Evolutionary conservation across 805 yeast species (phyloP).

Genomic region (Candida lessepsii): DNA sequence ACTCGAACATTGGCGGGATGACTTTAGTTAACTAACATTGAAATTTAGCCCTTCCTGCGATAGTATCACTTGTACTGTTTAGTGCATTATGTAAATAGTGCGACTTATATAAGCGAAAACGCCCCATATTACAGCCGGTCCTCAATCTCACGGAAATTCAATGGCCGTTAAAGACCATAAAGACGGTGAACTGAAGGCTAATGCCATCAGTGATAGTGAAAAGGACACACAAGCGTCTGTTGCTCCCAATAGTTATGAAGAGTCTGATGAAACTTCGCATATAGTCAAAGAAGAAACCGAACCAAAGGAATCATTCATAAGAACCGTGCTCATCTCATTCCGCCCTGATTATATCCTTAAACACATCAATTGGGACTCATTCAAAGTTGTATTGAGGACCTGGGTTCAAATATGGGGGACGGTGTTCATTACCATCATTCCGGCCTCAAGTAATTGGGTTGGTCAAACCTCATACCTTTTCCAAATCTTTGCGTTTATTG

Average conservation of each 20-base stretch:
- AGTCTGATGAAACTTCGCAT: constrained; percentile 1
- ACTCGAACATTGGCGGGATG: constrained; percentile 1
- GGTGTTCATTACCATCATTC: constrained; percentile 24
- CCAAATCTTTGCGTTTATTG: constrained; percentile 28
- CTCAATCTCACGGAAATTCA: not conserved
- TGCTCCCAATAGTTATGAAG: constrained; percentile 7
- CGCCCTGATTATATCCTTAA: constrained; percentile 26
- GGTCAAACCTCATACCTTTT: constrained; percentile 29
- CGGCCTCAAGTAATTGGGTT: constrained; percentile 25
- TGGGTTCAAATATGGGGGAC: constrained; percentile 29
- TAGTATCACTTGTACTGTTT: not conserved
- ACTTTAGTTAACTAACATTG: not conserved
- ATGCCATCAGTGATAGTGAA: not conserved
- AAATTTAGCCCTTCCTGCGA: too few relatives aligned
- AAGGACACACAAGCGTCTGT: not conserved
- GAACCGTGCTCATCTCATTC: constrained; percentile 11
- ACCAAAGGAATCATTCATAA: constrained; percentile 15
- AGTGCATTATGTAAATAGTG: not conserved
- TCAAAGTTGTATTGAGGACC: constrained; percentile 24
- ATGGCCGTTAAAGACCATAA: not conserved
- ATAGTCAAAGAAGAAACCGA: constrained; percentile 11
- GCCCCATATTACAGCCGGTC: not conserved
- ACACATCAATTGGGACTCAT: constrained; percentile 25
- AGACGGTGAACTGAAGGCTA: too few relatives aligned
- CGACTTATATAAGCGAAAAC: constrained; percentile 1